These are phyloP conservation scores for Pinus tabuliformis DNA, from an alignment of 75 land plant species.

Conservation along the genomic window DNA sequence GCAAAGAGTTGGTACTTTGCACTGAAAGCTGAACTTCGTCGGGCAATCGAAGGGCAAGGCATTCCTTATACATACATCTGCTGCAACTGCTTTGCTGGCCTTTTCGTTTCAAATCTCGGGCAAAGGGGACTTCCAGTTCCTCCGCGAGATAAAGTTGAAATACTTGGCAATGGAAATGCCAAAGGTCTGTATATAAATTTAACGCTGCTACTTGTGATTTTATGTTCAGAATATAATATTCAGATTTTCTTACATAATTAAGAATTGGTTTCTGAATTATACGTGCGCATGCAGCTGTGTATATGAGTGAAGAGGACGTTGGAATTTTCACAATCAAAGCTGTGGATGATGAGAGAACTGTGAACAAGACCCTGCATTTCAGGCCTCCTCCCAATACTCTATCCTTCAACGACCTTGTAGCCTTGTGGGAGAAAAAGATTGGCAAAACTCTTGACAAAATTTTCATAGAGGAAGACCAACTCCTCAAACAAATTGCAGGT, in stretches of 20 bases:
- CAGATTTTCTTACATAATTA: no score
- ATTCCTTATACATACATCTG: slow-evolving; percentile 56
- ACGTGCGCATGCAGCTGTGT: slow-evolving; percentile 47
- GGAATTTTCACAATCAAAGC: slow-evolving; percentile 43
- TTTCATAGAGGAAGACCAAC: no score
- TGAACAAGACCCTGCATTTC: slow-evolving; percentile 51
- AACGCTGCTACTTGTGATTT: no score
- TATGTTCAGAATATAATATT: no score
- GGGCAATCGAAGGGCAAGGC: slow-evolving; percentile 47
- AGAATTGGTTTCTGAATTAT: no score
- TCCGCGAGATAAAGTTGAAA: slow-evolving; percentile 49
- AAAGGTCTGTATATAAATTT: no score
- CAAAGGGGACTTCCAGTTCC: slow-evolving; percentile 27
- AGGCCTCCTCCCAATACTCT: slow-evolving; percentile 37
- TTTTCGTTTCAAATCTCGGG: slow-evolving; percentile 27
- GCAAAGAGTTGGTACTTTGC: slow-evolving; percentile 28
- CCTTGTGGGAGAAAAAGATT: slow-evolving; percentile 53
- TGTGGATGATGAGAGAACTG: slow-evolving; percentile 51
- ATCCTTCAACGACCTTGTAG: slow-evolving; percentile 44
- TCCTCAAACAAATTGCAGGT: not conserved
- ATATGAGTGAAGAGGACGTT: slow-evolving; percentile 48
- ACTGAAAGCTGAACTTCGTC: slow-evolving; percentile 29
- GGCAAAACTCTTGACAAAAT: no score
- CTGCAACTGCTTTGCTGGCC: slow-evolving; percentile 32
- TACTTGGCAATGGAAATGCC: slow-evolving; percentile 41